Conservation (phyloP, 2,329 filamentous ascomycete species). For the Cercospora sesami region DNA sequence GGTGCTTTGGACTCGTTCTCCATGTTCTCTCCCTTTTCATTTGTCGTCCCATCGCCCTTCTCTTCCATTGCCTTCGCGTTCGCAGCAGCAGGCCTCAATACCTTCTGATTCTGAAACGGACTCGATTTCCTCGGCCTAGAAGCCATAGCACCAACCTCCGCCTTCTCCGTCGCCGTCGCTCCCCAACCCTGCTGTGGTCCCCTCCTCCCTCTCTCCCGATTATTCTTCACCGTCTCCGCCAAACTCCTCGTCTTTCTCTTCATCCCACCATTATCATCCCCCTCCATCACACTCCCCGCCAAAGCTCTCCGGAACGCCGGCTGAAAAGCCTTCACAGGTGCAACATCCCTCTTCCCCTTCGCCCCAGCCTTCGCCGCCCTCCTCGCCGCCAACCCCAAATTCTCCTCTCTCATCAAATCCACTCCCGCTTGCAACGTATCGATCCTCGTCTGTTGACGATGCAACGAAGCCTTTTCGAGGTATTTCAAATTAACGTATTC, state of each 20-base stretch:
- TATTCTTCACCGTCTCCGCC: slow-evolving; percentile 4
- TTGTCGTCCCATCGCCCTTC: neutral
- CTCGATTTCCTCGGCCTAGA: neutral
- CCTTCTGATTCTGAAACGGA: slow-evolving; percentile 1
- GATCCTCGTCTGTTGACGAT: neutral
- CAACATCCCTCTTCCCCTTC: neutral
- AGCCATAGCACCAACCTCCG: neutral
- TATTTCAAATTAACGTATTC: neutral
- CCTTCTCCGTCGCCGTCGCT: neutral
- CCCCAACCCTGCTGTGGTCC: neutral
- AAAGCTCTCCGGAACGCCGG: neutral
- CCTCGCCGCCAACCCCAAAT: neutral
- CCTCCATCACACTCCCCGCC: neutral
- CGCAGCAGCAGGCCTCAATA: neutral
- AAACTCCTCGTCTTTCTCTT: neutral
- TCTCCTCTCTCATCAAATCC: neutral
- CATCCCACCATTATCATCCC: neutral
- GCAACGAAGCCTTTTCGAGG: neutral
- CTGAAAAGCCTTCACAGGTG: neutral
- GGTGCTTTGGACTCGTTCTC: neutral
- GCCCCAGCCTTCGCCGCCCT: neutral
- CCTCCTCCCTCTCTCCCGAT: neutral
- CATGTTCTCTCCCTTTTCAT: no score
- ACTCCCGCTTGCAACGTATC: neutral
- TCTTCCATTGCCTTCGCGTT: neutral